Evolutionary conservation across 352 stramenopile genomes (phyloP).

Genomic region (Phytophthora fragariae): DNA sequence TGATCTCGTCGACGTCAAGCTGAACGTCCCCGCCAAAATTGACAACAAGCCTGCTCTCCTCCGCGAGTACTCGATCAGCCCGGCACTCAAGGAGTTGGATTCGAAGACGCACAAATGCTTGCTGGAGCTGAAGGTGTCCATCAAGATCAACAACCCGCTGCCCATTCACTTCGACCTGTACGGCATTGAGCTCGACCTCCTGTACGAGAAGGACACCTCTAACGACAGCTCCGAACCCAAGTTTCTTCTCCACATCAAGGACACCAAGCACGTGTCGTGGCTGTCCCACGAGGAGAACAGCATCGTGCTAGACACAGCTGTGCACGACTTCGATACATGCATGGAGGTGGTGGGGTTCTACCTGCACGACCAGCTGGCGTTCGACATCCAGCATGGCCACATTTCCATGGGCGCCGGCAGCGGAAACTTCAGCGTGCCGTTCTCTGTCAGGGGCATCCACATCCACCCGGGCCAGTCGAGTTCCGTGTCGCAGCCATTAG

Average conservation of each 20-base stretch:
- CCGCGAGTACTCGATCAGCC: constrained; percentile 64
- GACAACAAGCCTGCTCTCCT: constrained; percentile 76
- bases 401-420: constrained; percentile 65
- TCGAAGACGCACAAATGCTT: constrained; percentile 77
- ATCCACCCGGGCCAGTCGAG: constrained; percentile 52
- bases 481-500: constrained; percentile 5
- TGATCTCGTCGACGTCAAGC: constrained; percentile 63
- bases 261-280: constrained; percentile 64
- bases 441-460: constrained; percentile 69
- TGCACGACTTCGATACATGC: constrained; percentile 72
- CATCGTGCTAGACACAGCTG: constrained; percentile 57
- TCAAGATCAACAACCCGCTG: constrained; percentile 83
- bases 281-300: constrained; percentile 70
- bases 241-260: constrained; percentile 61
- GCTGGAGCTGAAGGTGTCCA: constrained; percentile 70
- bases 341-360: constrained; percentile 73
- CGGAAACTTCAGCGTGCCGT: constrained; percentile 80
- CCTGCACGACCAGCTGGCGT: constrained; percentile 66
- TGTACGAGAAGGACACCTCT: constrained; percentile 57
- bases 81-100: constrained; percentile 77
- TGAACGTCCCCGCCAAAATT: constrained; percentile 74
- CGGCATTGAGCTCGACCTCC: constrained; percentile 69
- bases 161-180: constrained; percentile 82
- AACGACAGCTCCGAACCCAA: constrained; percentile 17
- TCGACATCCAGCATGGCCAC: constrained; percentile 68